Base-by-base conservation (phyloP, 192 early-diverging fungal genomes). In the Gigaspora rosea region DNA sequence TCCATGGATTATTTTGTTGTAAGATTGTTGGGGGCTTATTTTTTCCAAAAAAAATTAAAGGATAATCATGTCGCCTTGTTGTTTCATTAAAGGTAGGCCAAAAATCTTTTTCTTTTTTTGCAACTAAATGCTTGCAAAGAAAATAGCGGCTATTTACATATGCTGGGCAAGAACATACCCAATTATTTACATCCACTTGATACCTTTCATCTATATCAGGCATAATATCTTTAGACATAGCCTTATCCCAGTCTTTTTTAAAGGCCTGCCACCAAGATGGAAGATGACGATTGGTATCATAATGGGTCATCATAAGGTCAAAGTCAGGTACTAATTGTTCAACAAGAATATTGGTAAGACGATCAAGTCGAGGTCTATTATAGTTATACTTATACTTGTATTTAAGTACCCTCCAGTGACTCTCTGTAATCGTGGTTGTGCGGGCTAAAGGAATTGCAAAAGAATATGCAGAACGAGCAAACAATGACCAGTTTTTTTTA, bases 301-400 rank as follows among this genome's bases (percentile, higher is more conserved):
- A 67, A 3, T 67, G 16, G 18, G 41, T 22, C 47, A 67, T 0
- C 35, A 36, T 67, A 1, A 67, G 6, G n/a, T 67, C 3, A 48
- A 49, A 68, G 36, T 68, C 66, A 9, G 66, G 18, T 2, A 68
- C 10, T 3, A 68, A 22, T 18, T 68, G 66, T 6, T 68, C 41
- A 68, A 49, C 47, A 22, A 68, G 48, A 47, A 68, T 68, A 6
- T 68, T 12, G 11, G 4, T 68, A 4, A 68, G 66, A 1, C 22
- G 13, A 68, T 68, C 18, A 47, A 49, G 66, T 1, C 15, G 27
- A 8, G 47, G 47, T 8, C n/a, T 46, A 49, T 68, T 68, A 22
- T 68, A n/a, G 22, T 68, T 47, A 68, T 67, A 68, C 20, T 68
- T 68, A 49, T 68, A 68, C 11, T 68, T 68, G 6, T 68, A 68